A percentile compares a stretch with the other conserved stretches of the same genome.
phyloP scores from a whole-genome alignment of 2,329 filamentous ascomycete genomes.

The Dendryphion nanum region DNA sequence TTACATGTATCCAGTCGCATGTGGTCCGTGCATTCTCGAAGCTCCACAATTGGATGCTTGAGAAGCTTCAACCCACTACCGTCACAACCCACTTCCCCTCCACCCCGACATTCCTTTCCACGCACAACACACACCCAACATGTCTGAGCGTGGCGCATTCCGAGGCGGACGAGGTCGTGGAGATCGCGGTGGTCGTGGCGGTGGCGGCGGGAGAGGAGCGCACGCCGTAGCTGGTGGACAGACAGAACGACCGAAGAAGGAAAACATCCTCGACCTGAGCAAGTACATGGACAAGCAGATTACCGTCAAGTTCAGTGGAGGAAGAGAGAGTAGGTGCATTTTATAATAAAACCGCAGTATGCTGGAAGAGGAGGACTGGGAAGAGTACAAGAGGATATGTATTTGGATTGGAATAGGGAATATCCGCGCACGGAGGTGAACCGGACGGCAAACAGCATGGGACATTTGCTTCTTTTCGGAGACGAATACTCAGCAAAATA shows the following conservation, averaged over 20 bases:
- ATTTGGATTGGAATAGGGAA: not conserved
- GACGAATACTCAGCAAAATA: too few relatives aligned
- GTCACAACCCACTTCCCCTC: not conserved
- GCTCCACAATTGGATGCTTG: too few relatives aligned
- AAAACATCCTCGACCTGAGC: conserved; percentile 91
- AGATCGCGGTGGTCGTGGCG: conserved; percentile 38
- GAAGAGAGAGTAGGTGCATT: conserved; percentile 69
- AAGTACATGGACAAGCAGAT: conserved; percentile 99
- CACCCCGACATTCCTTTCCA: not conserved
- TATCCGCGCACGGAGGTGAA: too few relatives aligned
- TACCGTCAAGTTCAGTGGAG: conserved; percentile 94
- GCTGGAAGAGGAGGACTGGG: not conserved
- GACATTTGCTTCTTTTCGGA: too few relatives aligned
- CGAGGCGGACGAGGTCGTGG: conserved; percentile 43
- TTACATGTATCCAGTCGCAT: too few relatives aligned
- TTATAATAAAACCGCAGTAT: not conserved
- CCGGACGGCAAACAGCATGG: too few relatives aligned
- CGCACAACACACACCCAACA: conserved; percentile 32
- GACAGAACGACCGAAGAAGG: conserved; percentile 84
- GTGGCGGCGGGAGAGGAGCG: conserved; percentile 20
- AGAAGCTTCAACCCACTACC: not conserved
- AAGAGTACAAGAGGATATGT: not conserved
- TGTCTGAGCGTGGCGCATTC: conserved; percentile 57
- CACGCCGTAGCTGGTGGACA: conserved; percentile 16
- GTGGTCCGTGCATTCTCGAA: too few relatives aligned